Evolutionary conservation across 305 asterid genomes (phyloP), one percentile per base, ranked within the genome.

Genomic region (Ilex paraguariensis): DNA sequence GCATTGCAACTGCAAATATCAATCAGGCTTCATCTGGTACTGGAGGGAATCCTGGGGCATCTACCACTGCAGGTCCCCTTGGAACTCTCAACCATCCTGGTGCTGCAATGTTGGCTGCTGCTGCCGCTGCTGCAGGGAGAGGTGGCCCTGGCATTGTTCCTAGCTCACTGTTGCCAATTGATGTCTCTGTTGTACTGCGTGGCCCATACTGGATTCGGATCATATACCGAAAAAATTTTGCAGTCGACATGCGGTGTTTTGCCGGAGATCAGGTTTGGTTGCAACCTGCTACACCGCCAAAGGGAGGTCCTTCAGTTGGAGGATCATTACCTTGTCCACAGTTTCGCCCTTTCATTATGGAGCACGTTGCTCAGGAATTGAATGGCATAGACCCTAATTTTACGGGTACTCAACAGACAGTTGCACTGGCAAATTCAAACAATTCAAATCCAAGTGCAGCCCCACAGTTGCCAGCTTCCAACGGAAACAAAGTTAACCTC

Each of bases 241-340:
- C 99, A n/a, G 98, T 94, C 51, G 99, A 94, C 73, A 91, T 94
- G 98, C 84, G 98, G 61, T 94, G 98, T 79, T 94, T 80, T 84
- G 96, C 99, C 70, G 99, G 99, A 76, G 99, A 91, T 81, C 99
- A 94, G 73, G 98, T 94, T 36, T 94, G 99, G 99, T 73, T 94
- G 84, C 99, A 94, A 81, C 99, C 99, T 66, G 98, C 99, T 15
- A 94, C 99, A 50, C 99, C 98, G 8, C 99, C 99, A 3, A 94
- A 91, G 80, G 93, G 89, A 56, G 99, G 99, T 31, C 91, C 81
- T 15, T 75, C 90, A 45, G 78, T 69, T 51, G 99, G 99, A 62
- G 99, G 99, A 69, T 94, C 98, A 58, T 88, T 94, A 72, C 97
- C 99, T 10, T 94, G 99, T 78, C 99, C 99, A 51, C 98, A 94